Evolutionary conservation across 441 rosid species (phyloP).

Genomic region (Adansonia gregorii): DNA sequence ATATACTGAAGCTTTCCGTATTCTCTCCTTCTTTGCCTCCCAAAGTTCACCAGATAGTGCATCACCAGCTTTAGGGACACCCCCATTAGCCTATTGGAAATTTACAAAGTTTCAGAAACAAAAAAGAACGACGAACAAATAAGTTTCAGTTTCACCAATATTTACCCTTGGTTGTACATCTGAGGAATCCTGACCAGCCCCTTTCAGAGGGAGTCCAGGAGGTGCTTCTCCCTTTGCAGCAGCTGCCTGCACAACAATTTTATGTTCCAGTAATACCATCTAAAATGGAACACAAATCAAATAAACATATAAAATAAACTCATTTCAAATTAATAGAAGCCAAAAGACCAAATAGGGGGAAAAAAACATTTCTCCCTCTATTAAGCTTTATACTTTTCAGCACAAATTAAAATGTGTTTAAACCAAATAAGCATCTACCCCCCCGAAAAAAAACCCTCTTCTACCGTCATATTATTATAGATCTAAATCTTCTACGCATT

Average conservation of each 20-base stretch:
- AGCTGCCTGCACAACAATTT: slow-evolving; percentile 72
- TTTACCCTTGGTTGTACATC: slow-evolving; percentile 81
- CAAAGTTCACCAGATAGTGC: slow-evolving; percentile 96
- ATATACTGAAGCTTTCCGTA: slow-evolving; percentile 74
- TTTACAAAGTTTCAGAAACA: slow-evolving; percentile 21
- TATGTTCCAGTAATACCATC: slow-evolving; percentile 24
- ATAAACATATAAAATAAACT: neutral
- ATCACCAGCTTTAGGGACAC: slow-evolving; percentile 78
- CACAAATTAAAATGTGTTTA: neutral
- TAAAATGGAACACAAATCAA: slow-evolving; percentile 16
- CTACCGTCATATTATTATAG: neutral
- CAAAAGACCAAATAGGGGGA: neutral
- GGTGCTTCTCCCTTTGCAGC: slow-evolving; percentile 99
- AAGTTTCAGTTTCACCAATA: slow-evolving; percentile 27
- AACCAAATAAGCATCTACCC: slow-evolving; percentile 10
- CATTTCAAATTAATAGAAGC: neutral
- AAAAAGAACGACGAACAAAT: slow-evolving; percentile 21
- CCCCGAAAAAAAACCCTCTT: neutral
- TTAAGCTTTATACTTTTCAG: neutral
- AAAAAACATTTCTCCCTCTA: neutral
- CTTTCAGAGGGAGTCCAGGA: slow-evolving; percentile 96
- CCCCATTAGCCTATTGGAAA: slow-evolving; percentile 72
- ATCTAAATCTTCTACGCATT: neutral
- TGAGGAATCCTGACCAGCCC: slow-evolving; percentile 97
- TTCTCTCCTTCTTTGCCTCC: slow-evolving; percentile 83